phyloP scores from a whole-genome alignment of 73 alveolate genomes.

The Loxodes magnus region DNA sequence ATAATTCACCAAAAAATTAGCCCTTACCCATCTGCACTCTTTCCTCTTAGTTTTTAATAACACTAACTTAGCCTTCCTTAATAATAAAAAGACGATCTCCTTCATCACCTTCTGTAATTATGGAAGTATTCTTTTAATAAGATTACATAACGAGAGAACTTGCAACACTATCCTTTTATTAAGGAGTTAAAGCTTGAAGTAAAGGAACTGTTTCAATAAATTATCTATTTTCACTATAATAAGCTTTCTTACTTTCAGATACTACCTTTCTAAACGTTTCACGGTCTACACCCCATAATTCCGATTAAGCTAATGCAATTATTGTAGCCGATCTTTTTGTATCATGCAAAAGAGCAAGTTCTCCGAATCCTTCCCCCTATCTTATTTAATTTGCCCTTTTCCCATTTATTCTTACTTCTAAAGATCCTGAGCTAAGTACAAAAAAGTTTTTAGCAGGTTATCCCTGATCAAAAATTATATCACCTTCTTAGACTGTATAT shows the following conservation, averaged over 20 bases:
- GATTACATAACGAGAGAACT: background rate
- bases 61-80: constrained; percentile 5
- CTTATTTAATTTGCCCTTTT: constrained; percentile 4
- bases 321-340: constrained; percentile 3
- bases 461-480: background rate
- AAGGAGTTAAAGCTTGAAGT: background rate
- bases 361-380: constrained; percentile 12
- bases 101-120: constrained; percentile 11
- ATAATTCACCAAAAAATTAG: constrained; percentile 2
- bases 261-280: constrained; percentile 1
- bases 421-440: background rate
- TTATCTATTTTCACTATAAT: background rate
- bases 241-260: background rate
- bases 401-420: constrained; percentile 7
- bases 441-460: constrained; percentile 3
- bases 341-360: constrained; percentile 3
- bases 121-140: background rate
- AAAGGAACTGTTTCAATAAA: constrained; percentile 3
- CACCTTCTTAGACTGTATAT: too few species aligned
- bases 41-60: background rate
- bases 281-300: constrained; percentile 16
- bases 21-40: constrained; percentile 10
- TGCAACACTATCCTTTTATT: background rate
- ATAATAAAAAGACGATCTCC: constrained; percentile 11
- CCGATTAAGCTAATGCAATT: background rate